Percentiles rank a stretch among this genome's conserved stretches.
phyloP scores from a whole-genome alignment of 192 early-diverging fungal genomes.

The Entomortierella beljakovae region DNA sequence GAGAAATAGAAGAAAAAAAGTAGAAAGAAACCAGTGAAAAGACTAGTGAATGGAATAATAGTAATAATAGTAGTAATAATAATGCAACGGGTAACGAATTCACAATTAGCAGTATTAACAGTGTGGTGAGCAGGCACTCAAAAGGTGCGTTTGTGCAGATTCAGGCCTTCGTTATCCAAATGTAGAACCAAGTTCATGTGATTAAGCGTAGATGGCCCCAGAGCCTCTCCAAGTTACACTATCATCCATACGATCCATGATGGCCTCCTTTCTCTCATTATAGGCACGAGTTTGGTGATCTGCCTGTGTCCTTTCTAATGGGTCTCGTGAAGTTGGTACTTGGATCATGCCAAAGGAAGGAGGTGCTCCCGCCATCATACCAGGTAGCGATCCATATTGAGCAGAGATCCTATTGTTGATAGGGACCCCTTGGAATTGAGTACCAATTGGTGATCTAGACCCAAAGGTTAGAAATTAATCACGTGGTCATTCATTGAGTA shows the following conservation, averaged over 20 bases:
- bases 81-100: not conserved
- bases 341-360: slow-evolving; percentile 44
- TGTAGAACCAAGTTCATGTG: not conserved
- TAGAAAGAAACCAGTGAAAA: not conserved
- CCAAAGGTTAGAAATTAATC: not conserved
- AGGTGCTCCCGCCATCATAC: slow-evolving; percentile 44
- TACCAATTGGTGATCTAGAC: slow-evolving; percentile 35
- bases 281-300: slow-evolving; percentile 33
- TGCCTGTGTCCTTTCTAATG: slow-evolving; percentile 34
- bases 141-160: not conserved
- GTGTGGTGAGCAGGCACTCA: not conserved
- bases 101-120: not conserved
- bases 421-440: slow-evolving; percentile 34
- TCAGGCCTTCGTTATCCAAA: not conserved
- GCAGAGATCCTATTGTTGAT: slow-evolving; percentile 29
- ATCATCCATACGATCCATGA: slow-evolving; percentile 59
- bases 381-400: slow-evolving; percentile 32
- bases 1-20: slow-evolving; percentile 5
- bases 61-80: not conserved
- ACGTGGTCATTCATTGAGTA: not conserved
- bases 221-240: slow-evolving; percentile 52
- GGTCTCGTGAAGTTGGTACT: slow-evolving; percentile 35
- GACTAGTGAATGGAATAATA: not conserved
- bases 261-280: slow-evolving; percentile 45
- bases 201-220: slow-evolving; percentile 46